Percentiles rank a stretch among this genome's conserved stretches.
phyloP scores from a whole-genome alignment of 371 early-diverging fungal genomes.

The Dichotomocladium elegans region DNA sequence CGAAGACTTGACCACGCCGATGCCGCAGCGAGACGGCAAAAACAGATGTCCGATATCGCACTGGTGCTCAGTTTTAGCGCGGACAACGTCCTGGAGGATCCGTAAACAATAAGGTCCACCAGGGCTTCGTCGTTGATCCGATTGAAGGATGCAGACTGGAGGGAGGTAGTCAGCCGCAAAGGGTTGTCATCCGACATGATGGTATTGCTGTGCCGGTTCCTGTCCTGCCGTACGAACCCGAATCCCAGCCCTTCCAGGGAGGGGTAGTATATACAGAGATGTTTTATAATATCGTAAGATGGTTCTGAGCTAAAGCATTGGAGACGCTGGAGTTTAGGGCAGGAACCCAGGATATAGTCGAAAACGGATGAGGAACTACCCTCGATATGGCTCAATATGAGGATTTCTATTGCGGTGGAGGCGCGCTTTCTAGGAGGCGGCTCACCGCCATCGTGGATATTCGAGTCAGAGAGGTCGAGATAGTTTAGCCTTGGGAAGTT shows the following conservation, averaged over 20 bases:
- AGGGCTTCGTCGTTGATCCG: background rate
- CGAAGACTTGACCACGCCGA: background rate
- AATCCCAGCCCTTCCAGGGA: background rate
- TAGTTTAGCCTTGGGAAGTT: background rate
- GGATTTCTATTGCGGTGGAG: background rate
- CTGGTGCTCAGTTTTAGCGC: no score
- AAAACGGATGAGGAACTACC: background rate
- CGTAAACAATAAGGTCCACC: background rate
- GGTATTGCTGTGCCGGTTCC: background rate
- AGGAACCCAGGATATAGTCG: background rate
- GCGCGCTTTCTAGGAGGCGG: background rate
- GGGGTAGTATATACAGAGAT: background rate
- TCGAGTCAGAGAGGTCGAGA: slow-evolving; percentile 3
- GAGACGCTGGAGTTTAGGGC: slow-evolving; percentile 3
- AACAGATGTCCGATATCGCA: no score
- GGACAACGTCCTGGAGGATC: background rate
- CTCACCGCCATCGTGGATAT: background rate
- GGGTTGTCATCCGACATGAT: background rate
- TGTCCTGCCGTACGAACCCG: background rate
- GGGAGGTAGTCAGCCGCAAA: background rate
- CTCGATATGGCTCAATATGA: slow-evolving; percentile 1
- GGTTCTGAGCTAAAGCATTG: background rate
- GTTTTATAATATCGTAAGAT: slow-evolving; percentile 1
- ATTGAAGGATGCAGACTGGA: background rate
- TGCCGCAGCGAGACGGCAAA: no score